Evolutionary conservation across 2,329 filamentous ascomycete species (phyloP).

Genomic region (Fusarium tupiense): DNA sequence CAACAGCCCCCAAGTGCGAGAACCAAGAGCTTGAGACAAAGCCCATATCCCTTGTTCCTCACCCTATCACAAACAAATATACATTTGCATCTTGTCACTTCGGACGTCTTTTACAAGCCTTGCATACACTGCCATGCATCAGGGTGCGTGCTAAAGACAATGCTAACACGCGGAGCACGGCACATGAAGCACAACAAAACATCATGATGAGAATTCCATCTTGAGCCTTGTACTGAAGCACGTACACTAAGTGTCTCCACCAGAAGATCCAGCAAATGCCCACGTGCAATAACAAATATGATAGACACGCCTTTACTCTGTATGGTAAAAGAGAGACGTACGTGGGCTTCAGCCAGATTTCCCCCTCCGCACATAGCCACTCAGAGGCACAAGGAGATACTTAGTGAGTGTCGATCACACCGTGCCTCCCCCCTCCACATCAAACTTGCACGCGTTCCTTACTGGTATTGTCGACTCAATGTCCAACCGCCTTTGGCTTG

Average conservation of each 20-base stretch:
- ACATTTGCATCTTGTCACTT: constrained; percentile 21
- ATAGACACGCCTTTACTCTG: constrained; percentile 11
- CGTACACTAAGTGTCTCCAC: constrained; percentile 4
- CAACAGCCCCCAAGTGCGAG: constrained; percentile 1
- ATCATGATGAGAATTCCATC: background rate
- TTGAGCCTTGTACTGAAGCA: constrained; percentile 5
- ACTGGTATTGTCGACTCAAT: constrained; percentile 3
- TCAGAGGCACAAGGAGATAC: constrained; percentile 20
- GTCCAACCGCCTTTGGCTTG: constrained; percentile 7
- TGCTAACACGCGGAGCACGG: background rate
- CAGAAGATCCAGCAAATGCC: constrained; percentile 18
- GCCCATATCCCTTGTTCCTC: background rate
- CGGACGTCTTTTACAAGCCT: background rate
- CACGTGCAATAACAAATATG: constrained; percentile 27
- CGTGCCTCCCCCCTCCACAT: constrained; percentile 18
- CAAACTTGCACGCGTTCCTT: constrained; percentile 2
- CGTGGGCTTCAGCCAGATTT: constrained; percentile 11
- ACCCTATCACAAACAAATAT: background rate
- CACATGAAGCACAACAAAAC: background rate
- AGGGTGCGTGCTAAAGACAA: background rate
- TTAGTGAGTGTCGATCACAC: constrained; percentile 35
- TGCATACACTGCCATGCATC: background rate
- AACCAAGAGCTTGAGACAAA: background rate
- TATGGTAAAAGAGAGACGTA: constrained; percentile 25
- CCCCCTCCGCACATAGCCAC: constrained; percentile 10